A percentile compares a stretch with the other conserved stretches of the same genome.
phyloP scores from a whole-genome alignment of 306 rosid species.

The peach (Prunus persica) region Prunus_persica_NCBIv2 NC_034015.1:17437001-17437500 shows the following conservation, averaged over 20 bases:
- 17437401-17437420: not conserved
- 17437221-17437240: slow-evolving; percentile 72
- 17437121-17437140: not conserved
- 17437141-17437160: not conserved
- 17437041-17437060: slow-evolving; percentile 71
- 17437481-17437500: slow-evolving; percentile 90
- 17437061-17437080: slow-evolving; percentile 22
- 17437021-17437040: slow-evolving; percentile 91
- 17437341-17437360: not conserved
- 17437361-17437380: slow-evolving; percentile 25
- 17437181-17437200: slow-evolving; percentile 82
- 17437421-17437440: slow-evolving; percentile 75
- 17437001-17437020: slow-evolving; percentile 96
- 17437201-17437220: slow-evolving; percentile 64
- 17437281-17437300: slow-evolving; percentile 79
- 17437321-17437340: slow-evolving; percentile 85
- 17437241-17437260: slow-evolving; percentile 82
- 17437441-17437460: slow-evolving; percentile 99
- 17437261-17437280: slow-evolving; percentile 81
- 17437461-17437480: slow-evolving; percentile 96
- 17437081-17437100: not conserved
- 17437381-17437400: slow-evolving; percentile 8
- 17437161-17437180: slow-evolving; percentile 97
- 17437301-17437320: slow-evolving; percentile 84
- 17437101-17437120: too few species aligned